A percentile compares a stretch with the other conserved stretches of the same genome.
phyloP scores from a whole-genome alignment of 306 rosid genomes.

The Cicer judaicum region DNA sequence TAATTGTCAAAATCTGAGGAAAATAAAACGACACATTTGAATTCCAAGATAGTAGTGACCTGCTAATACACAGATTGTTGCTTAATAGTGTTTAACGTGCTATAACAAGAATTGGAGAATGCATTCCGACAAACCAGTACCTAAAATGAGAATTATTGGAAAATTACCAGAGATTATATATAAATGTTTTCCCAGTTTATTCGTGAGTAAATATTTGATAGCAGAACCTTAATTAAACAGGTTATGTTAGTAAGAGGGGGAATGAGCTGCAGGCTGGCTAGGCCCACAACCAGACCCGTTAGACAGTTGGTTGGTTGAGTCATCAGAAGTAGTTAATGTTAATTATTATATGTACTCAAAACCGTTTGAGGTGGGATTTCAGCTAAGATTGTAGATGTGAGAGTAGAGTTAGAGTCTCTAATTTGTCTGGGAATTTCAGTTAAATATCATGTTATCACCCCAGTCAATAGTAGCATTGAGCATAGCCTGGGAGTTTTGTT shows the following conservation, averaged over 20 bases:
- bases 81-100: neutral
- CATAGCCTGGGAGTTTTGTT: neutral
- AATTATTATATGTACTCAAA: neutral
- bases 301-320: neutral
- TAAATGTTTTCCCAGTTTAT: conserved; percentile 27
- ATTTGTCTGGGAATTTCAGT: neutral
- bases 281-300: neutral
- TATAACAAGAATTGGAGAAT: conserved; percentile 15
- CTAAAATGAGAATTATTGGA: conserved; percentile 3
- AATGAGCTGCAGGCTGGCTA: neutral
- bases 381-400: neutral
- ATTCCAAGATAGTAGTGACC: conserved; percentile 14
- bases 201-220: conserved; percentile 17
- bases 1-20: neutral
- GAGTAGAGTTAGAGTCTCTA: neutral
- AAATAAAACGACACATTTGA: conserved; percentile 11
- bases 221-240: neutral
- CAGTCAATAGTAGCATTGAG: neutral
- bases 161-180: neutral
- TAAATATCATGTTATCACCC: neutral
- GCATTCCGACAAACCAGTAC: conserved; percentile 31
- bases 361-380: neutral
- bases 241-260: neutral
- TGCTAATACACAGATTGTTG: conserved; percentile 11
- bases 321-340: neutral